Base-by-base conservation (phyloP, 352 stramenopile species). In the Phytophthora podocarpi region DNA sequence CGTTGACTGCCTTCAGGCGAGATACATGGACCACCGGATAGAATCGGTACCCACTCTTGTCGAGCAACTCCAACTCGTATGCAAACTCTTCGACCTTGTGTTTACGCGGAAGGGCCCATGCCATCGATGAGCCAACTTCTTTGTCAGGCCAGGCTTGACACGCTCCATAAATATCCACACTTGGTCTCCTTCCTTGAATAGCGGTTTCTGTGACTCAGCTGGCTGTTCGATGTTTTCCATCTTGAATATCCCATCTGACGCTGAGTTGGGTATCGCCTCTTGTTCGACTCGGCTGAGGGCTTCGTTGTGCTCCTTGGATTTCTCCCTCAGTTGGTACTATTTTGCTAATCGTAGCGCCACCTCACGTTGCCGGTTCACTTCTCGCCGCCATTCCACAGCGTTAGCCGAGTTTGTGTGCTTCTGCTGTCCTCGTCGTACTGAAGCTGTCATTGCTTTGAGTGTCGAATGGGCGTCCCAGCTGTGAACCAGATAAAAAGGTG, bases 1-100 rank as follows among this genome's bases (percentile, higher is more conserved):
- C 20, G 16, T 15, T 26, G 5, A 47, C 48, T 10, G 24, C 26
- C 12, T 59, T 59, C 5, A 59, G 15, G 3, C 50, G 39, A 21
- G 37, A 43, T 6, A 61, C 31, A 39, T 46, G 30, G 9, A 53
- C 52, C 11, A 61, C 16, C 5, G 43, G 34, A 7, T 54, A 53
- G 15, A 54, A 60, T 10, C 52, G 13, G 5, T 52, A 46, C 1
- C 30, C 39, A 6, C 28, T 43, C 11, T 13, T 34, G 26, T 54
- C 32, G 9, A 31, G 32, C 1, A 62, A 20, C 16, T 54, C 53
- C 6, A 40, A 26, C n/a, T 48, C 5, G n/a, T 15, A 36, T 16
- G 31, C 31, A 15, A 36, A 36, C 5, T 36, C 31, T 15, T 36
- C 9, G 3, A 36, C 4, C n/a, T 15, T 8, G 12, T 13, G 31